These are phyloP conservation scores for Eucalyptus erythrocorys DNA, from an alignment of 345 rosid species.

Conservation along the genomic window DNA sequence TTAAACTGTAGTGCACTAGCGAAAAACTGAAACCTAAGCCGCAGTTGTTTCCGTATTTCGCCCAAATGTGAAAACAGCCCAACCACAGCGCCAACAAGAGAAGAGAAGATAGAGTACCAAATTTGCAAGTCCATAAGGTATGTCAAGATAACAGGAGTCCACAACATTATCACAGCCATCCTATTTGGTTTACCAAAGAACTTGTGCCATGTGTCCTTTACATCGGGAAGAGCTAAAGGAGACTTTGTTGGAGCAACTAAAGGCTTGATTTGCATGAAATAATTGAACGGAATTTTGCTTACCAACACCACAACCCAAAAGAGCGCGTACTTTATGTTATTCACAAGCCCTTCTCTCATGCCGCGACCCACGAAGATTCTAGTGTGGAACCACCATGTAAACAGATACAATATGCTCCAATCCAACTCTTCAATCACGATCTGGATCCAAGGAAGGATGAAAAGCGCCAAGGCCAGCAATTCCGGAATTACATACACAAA, in stretches of 20 bases:
- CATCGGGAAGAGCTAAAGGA: constrained; percentile 15
- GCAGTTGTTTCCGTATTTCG: constrained; percentile 79
- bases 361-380: constrained; percentile 81
- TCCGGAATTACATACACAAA: constrained; percentile 64
- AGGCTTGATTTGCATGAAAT: constrained; percentile 71
- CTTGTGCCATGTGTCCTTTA: constrained; percentile 54
- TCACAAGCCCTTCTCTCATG: constrained; percentile 71
- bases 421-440: constrained; percentile 62
- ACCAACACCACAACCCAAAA: constrained; percentile 60
- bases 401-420: constrained; percentile 41
- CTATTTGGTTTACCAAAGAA: constrained; percentile 58
- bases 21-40: constrained; percentile 90
- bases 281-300: constrained; percentile 67
- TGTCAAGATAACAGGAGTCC: constrained; percentile 68
- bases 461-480: constrained; percentile 51
- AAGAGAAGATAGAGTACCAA: constrained; percentile 77
- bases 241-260: constrained; percentile 56
- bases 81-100: constrained; percentile 48
- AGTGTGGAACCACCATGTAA: constrained; percentile 89
- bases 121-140: constrained; percentile 82
- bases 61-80: constrained; percentile 87
- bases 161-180: constrained; percentile 42
- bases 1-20: constrained; percentile 88
- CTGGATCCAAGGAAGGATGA: constrained; percentile 76
- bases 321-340: constrained; percentile 55